Evolutionary conservation across 208 protist species (phyloP), one percentile per base, ranked within the genome.

Genomic region (Novymonas esmeraldas): DNA sequence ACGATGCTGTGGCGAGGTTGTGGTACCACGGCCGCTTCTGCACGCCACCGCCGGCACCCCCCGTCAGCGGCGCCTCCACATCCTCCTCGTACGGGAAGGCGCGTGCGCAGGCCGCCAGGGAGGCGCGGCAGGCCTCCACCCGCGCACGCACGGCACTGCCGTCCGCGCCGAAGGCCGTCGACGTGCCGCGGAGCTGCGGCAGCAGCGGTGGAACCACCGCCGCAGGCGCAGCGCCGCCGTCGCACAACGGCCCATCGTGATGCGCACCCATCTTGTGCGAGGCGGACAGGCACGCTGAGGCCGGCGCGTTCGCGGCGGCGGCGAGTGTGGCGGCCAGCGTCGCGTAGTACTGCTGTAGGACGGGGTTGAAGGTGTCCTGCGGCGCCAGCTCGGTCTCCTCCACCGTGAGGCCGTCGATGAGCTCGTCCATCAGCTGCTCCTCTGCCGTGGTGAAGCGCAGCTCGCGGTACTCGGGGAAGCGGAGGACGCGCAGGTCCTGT

Each of bases 321-420:
- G 45, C 34, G 16, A 85, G 51, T 77, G 77, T 85, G 16, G 52
- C 58, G 18, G 80, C 79, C 22, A 97, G 54, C 31, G 71, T 84
- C 44, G 87, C 87, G 70, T 97, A 97, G 52, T 89, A 96, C 63
- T 93, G 76, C 70, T 97, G 90, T 0, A 96, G 22, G 2, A 83
- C 52, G 5, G 96, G 96, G 61, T 98, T 98, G 74, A 92, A 97
- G 0, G 80, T 95, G 2, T 90, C 62, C 3, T 77, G 56, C 9
- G 93, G 94, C 20, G 78, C 66, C 22, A 98, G 60, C 49, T 79
- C 73, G 46, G 85, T 45, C 29, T 67, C 69, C 0, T 64, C 74
- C 4, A 93, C 84, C 0, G 81, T 87, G 49, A 97, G 79, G 11
- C 84, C 90, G 39, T 97, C 85, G 18, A 90, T 73, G 6, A 98